phyloP scores from a whole-genome alignment of 2,329 filamentous ascomycete genomes.

The Lasiodiplodia sp. region DNA sequence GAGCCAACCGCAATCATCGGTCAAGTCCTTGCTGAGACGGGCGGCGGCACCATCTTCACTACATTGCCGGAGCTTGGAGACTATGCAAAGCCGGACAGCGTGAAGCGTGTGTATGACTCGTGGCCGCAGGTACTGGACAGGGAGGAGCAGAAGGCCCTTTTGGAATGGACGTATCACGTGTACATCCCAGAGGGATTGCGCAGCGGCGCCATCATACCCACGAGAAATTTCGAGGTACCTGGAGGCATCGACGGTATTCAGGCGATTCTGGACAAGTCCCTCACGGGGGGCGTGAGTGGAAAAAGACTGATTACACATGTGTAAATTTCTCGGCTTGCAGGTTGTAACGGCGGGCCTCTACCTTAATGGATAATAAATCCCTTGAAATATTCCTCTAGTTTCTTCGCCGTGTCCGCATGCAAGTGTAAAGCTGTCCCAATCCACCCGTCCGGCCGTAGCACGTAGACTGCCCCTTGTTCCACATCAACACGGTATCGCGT shows the following conservation, averaged over 20 bases:
- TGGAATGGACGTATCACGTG: constrained; percentile 35
- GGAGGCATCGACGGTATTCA: constrained; percentile 38
- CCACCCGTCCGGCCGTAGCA: constrained; percentile 46
- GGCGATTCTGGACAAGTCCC: constrained; percentile 36
- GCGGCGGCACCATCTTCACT: constrained; percentile 35
- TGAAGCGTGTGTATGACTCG: constrained; percentile 37
- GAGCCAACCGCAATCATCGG: constrained; percentile 35
- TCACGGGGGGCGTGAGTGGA: constrained; percentile 43
- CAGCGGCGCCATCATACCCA: constrained; percentile 35
- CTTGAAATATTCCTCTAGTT: neutral
- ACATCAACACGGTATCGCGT: constrained; percentile 41
- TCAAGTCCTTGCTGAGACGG: constrained; percentile 37
- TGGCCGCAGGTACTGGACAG: constrained; percentile 37
- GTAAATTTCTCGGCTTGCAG: neutral
- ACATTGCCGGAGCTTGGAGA: constrained; percentile 34
- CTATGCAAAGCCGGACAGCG: constrained; percentile 34
- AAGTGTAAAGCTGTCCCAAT: constrained; percentile 38
- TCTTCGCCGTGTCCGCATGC: constrained; percentile 27
- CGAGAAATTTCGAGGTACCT: constrained; percentile 36
- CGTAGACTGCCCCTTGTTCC: constrained; percentile 39
- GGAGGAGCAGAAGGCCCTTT: constrained; percentile 34
- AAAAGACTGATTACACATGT: constrained; percentile 41
- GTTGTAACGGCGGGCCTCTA: no score
- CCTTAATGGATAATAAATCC: neutral
- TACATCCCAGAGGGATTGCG: constrained; percentile 38